Conservation (phyloP, 176 grass and related monocot species). For the Aegilops sharonensis region DNA sequence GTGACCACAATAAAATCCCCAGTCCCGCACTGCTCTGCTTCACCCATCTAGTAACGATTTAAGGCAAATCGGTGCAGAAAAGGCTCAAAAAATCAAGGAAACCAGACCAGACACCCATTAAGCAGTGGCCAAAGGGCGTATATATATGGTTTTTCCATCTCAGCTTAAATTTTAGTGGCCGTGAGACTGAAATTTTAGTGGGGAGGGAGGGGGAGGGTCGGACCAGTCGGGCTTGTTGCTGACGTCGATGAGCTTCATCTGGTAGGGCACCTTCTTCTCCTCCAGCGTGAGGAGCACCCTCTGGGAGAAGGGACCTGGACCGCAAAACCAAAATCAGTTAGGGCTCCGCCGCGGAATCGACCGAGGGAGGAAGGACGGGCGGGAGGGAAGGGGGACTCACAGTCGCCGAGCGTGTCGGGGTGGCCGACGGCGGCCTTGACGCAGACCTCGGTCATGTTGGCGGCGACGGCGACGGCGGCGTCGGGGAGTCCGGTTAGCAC, state of each 20-base stretch:
- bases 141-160: not conserved
- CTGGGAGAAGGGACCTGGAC: conserved; percentile 73
- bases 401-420: conserved; percentile 64
- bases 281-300: conserved; percentile 78
- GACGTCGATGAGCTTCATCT: conserved; percentile 69
- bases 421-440: conserved; percentile 67
- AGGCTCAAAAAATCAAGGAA: not conserved
- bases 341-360: not conserved
- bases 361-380: not conserved
- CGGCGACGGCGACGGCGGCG: not conserved
- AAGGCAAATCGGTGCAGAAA: no score
- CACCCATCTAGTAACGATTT: no score
- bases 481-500: not conserved
- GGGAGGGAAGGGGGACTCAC: not conserved
- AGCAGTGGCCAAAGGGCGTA: not conserved
- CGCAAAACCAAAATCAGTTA: not conserved
- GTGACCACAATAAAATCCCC: no score
- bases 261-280: conserved; percentile 87
- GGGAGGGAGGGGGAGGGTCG: not conserved
- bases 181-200: not conserved
- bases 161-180: no score
- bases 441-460: conserved; percentile 61
- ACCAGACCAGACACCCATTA: no score
- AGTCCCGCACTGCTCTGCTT: no score
- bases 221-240: conserved; percentile 88